These are phyloP conservation scores for Stenogyne calaminthoides DNA, from an alignment of 305 asterid genomes.

Conservation along the genomic window DNA sequence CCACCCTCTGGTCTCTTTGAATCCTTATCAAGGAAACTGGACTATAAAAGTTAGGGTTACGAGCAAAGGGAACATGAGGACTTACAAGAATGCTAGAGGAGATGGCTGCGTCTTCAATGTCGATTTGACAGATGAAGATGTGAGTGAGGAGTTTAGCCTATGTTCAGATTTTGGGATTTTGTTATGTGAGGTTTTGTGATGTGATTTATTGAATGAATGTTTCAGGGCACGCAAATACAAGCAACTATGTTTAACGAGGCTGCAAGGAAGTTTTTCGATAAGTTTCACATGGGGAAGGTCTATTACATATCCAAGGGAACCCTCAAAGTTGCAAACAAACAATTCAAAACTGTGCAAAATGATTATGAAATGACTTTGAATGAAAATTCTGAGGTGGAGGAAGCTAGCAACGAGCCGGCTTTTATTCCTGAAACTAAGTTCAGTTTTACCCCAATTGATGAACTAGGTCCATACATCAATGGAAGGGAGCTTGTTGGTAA, in stretches of 20 bases:
- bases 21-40: conserved; percentile 94
- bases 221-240: conserved; percentile 95
- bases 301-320: conserved; percentile 88
- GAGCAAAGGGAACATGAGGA: conserved; percentile 70
- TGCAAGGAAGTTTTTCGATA: conserved; percentile 83
- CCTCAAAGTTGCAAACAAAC: conserved; percentile 84
- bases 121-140: conserved; percentile 92
- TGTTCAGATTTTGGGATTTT: neutral
- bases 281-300: conserved; percentile 84
- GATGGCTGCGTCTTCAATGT: conserved; percentile 95
- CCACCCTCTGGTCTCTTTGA: conserved; percentile 82
- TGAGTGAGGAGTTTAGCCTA: conserved; percentile 33
- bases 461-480: conserved; percentile 80
- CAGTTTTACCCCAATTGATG: conserved; percentile 79
- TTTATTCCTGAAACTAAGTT: conserved; percentile 82
- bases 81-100: conserved; percentile 80
- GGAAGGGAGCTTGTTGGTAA: conserved; percentile 88
- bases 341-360: conserved; percentile 75
- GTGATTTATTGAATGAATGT: neutral
- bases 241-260: conserved; percentile 97
- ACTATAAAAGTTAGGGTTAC: conserved; percentile 85
- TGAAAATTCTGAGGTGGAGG: conserved; percentile 83
- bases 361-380: conserved; percentile 94
- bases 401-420: conserved; percentile 56
- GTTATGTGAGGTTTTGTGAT: neutral